Evolutionary conservation across 768 basidiomycete genomes (phyloP), one percentile per base, ranked within the genome.

Genomic region (Hericium coralloides): DNA sequence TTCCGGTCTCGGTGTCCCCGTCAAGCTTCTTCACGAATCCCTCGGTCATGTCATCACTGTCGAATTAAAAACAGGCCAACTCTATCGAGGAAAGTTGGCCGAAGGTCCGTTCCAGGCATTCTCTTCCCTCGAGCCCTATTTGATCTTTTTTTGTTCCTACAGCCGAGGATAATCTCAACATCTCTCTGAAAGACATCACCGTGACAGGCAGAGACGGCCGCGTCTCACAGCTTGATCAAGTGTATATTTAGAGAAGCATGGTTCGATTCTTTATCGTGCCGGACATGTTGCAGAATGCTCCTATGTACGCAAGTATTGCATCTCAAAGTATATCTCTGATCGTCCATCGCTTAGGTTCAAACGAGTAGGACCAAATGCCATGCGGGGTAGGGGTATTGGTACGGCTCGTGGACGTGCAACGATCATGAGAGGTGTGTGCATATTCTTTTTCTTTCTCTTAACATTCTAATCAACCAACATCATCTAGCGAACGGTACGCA

Each of bases 151-250:
- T 60, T 51, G 57, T 58, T 41, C n/a, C 56, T 56, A 59, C 71
- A 99, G 97, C 97, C 63, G 97, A 99, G 72, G 97, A 99, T 69
- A 97, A 97, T 65, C 78, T 98, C 47, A 98, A 98, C 74, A 94
- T 99, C 68, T 94, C 95, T 4, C 69, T 98, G 61, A 92, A 83
- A 70, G 93, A 98, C 62, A 97, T 98, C 66, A 98, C 97, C 31
- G 97, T 98, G 36, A 99, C 97, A 14, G 92, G 90, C 55, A 85
- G 97, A 54, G 97, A 99, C 78, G 97, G 97, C 23, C 92, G 97
- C 65, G 93, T 99, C 26, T 97, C 97, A 12, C 97, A 99, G 70
- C 79, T 99, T 52, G 97, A 98, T 75, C 95, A 98, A 72, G 95
- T 98, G 36, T 99, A 99, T 73, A 99, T 99, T 64, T 80, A 97